Percentiles rank a stretch among this genome's conserved stretches.
Conservation (phyloP, 768 basidiomycete genomes). For the Podaxis sp. region DNA sequence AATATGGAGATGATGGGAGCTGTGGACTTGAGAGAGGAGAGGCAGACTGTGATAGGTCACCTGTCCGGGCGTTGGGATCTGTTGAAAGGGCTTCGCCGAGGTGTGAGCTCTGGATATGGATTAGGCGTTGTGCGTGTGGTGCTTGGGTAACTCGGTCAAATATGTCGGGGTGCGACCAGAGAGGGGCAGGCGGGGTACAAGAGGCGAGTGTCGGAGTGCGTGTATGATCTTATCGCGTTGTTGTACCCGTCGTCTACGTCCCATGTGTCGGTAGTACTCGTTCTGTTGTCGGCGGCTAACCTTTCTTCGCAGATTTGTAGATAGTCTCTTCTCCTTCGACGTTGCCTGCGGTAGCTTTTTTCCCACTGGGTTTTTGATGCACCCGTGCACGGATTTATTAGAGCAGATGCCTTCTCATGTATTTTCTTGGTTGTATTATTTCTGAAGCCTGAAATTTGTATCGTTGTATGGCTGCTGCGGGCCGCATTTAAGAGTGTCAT, state of each 20-base stretch:
- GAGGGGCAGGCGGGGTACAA: no score
- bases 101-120: neutral
- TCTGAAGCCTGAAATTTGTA: neutral
- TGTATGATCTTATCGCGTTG: neutral
- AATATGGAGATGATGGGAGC: neutral
- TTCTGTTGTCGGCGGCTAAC: neutral
- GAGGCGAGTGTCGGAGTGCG: neutral
- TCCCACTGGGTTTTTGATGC: conserved; percentile 5
- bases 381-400: conserved; percentile 1
- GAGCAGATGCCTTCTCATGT: neutral
- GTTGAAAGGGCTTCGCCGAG: neutral
- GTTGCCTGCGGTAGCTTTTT: conserved; percentile 14
- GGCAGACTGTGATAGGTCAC: conserved; percentile 7
- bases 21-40: neutral
- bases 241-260: neutral
- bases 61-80: conserved; percentile 8
- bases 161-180: no score
- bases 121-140: conserved; percentile 3
- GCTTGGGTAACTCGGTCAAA: neutral
- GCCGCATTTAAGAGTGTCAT: no score
- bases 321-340: conserved; percentile 8
- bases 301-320: neutral
- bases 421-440: neutral
- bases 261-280: neutral
- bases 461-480: no score